Evolutionary conservation across 108 stramenopile genomes (phyloP).

Genomic region (Cyclotella atomus): DNA sequence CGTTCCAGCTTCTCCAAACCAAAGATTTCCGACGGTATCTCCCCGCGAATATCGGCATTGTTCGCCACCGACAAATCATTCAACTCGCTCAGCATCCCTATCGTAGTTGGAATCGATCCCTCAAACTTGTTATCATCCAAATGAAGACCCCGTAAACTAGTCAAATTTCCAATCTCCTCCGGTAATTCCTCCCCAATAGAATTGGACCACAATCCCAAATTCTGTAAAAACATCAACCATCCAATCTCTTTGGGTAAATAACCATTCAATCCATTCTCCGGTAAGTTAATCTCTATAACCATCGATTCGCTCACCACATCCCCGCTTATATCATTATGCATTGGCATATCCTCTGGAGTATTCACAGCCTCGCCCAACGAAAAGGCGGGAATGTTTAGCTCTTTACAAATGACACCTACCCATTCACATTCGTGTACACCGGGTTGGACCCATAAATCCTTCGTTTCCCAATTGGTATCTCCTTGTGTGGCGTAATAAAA

Average conservation of each 20-base stretch:
- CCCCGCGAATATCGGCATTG: slow-evolving; percentile 23
- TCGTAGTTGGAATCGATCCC: slow-evolving; percentile 36
- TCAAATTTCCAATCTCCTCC: slow-evolving; percentile 27
- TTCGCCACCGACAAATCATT: slow-evolving; percentile 32
- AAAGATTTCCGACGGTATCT: slow-evolving; percentile 33
- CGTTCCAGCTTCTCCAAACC: slow-evolving; percentile 15
- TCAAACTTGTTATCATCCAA: slow-evolving; percentile 42
- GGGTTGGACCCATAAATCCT: slow-evolving; percentile 32
- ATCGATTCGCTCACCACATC: slow-evolving; percentile 29
- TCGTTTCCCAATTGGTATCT: slow-evolving; percentile 26
- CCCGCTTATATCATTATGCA: slow-evolving; percentile 23
- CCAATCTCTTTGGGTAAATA: slow-evolving; percentile 30
- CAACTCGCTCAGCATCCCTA: slow-evolving; percentile 38
- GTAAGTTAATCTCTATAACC: slow-evolving; percentile 45
- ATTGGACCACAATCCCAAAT: slow-evolving; percentile 53
- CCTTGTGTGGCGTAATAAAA: slow-evolving; percentile 54
- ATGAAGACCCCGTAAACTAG: slow-evolving; percentile 22
- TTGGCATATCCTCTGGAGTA: slow-evolving; percentile 29
- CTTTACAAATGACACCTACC: slow-evolving; percentile 40
- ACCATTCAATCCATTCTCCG: slow-evolving; percentile 49
- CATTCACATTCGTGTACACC: slow-evolving; percentile 48
- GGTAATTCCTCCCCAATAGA: slow-evolving; percentile 34
- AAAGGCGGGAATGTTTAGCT: slow-evolving; percentile 47
- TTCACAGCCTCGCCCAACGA: slow-evolving; percentile 29
- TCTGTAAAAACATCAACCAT: slow-evolving; percentile 31